Percentiles rank a stretch among this genome's conserved stretches.
Evolutionary conservation across 1,139 yeast species (phyloP).

Genomic region (Pichia terricola): DNA sequence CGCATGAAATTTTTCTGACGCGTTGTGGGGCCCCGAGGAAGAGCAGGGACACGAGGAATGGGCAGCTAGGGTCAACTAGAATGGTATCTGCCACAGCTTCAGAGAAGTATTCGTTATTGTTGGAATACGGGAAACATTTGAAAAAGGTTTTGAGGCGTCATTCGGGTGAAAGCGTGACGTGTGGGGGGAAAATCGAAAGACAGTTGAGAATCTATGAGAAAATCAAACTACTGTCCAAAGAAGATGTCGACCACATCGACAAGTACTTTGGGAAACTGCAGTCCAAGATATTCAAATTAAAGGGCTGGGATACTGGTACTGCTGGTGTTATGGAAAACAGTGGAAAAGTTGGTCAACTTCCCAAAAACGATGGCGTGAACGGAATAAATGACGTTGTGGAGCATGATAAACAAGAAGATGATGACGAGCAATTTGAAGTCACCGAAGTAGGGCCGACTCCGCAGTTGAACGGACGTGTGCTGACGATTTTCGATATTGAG

Average conservation of each 20-base stretch:
- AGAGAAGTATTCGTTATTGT: no score
- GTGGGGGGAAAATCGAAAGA: conserved; percentile 6
- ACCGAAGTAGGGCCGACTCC: conserved; percentile 67
- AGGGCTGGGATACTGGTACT: no score
- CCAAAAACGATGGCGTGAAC: not conserved
- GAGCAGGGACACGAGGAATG: no score
- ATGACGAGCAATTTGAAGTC: conserved; percentile 2
- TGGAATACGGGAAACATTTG: not conserved
- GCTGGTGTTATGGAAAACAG: no score
- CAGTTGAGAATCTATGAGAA: conserved; percentile 8
- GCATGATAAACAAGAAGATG: not conserved
- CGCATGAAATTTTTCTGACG: no score
- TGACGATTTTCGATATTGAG: conserved; percentile 52
- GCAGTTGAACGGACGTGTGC: conserved; percentile 58
- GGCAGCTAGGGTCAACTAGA: no score
- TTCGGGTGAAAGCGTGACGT: conserved; percentile 7
- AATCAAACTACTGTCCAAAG: conserved; percentile 4
- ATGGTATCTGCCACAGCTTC: no score
- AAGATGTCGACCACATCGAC: not conserved
- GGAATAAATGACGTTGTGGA: not conserved
- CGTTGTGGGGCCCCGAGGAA: no score
- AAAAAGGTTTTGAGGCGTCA: conserved; percentile 5
- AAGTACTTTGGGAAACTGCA: conserved; percentile 2
- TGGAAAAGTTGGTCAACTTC: not conserved
- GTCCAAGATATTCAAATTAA: not conserved